Conservation (phyloP, 2,329 filamentous ascomycete species). For the Nothophaeocryptopus gaeumannii region DNA sequence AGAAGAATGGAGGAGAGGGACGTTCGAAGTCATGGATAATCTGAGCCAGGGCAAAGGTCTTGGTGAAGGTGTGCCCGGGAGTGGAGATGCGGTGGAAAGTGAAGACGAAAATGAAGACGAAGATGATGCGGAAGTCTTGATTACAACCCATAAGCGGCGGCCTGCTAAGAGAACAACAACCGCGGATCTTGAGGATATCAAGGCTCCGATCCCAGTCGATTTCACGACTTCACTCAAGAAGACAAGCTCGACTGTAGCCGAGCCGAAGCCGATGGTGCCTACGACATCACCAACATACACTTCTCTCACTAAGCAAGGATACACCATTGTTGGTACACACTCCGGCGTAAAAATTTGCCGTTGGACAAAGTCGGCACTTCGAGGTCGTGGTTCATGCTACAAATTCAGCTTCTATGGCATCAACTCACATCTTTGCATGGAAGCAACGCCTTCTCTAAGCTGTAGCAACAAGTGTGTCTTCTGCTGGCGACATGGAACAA, state of each 20-base stretch:
- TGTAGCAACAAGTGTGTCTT: slow-evolving; percentile 99
- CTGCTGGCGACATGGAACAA: slow-evolving; percentile 97
- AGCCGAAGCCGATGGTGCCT: slow-evolving; percentile 89
- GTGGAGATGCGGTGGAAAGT: slow-evolving; percentile 80
- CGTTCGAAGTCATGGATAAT: slow-evolving; percentile 67
- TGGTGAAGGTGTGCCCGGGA: slow-evolving; percentile 70
- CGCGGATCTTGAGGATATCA: slow-evolving; percentile 80
- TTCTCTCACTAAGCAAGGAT: slow-evolving; percentile 91
- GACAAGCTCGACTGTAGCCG: slow-evolving; percentile 44
- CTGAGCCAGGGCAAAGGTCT: slow-evolving; percentile 53
- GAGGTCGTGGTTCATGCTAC: slow-evolving; percentile 92
- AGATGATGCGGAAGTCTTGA: slow-evolving; percentile 39
- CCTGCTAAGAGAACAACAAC: slow-evolving; percentile 44
- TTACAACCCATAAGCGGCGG: slow-evolving; percentile 36
- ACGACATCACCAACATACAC: slow-evolving; percentile 83
- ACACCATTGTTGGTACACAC: slow-evolving; percentile 90
- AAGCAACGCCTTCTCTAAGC: slow-evolving; percentile 89
- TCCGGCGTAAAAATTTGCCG: slow-evolving; percentile 97
- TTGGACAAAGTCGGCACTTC: slow-evolving; percentile 95
- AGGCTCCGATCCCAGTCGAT: slow-evolving; percentile 69
- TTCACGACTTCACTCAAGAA: slow-evolving; percentile 70
- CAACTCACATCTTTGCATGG: slow-evolving; percentile 95
- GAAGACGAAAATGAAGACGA: slow-evolving; percentile 69
- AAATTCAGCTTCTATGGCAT: slow-evolving; percentile 98
- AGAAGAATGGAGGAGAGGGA: slow-evolving; percentile 72